A percentile compares a stretch with the other conserved stretches of the same genome.
phyloP scores from a whole-genome alignment of 768 basidiomycete species.

The Termitomyces eurrhizus region DNA sequence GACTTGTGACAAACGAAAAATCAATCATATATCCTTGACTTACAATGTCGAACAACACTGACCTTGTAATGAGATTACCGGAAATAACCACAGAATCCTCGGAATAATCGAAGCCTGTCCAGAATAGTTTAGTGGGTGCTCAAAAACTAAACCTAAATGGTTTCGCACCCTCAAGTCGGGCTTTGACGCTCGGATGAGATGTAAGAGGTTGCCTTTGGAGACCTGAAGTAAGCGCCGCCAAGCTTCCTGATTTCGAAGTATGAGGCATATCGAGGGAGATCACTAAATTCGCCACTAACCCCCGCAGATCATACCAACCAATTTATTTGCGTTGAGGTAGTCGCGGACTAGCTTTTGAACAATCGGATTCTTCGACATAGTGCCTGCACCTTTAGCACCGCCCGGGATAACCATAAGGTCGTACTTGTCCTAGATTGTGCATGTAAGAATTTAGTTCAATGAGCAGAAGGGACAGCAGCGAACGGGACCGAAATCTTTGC shows the following conservation, averaged over 20 bases:
- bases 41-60: neutral
- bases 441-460: neutral
- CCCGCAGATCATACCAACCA: conserved; percentile 84
- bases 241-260: conserved; percentile 44
- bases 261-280: neutral
- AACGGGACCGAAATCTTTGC: conserved; percentile 44
- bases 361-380: conserved; percentile 51
- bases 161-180: conserved; percentile 50
- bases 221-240: conserved; percentile 59
- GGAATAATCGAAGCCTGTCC: conserved; percentile 64
- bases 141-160: neutral
- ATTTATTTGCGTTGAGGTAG: conserved; percentile 50
- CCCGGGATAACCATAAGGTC: conserved; percentile 76
- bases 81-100: conserved; percentile 75
- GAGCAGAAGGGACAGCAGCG: conserved; percentile 13
- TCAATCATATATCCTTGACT: neutral
- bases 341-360: conserved; percentile 63
- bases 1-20: conserved; percentile 33
- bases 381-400: conserved; percentile 74
- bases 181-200: conserved; percentile 72
- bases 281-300: conserved; percentile 36
- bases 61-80: conserved; percentile 77
- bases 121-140: neutral
- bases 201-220: conserved; percentile 65
- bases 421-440: conserved; percentile 46